Base-by-base conservation (phyloP, 2,329 filamentous ascomycete species). In the Pyrenophora graminea region DNA sequence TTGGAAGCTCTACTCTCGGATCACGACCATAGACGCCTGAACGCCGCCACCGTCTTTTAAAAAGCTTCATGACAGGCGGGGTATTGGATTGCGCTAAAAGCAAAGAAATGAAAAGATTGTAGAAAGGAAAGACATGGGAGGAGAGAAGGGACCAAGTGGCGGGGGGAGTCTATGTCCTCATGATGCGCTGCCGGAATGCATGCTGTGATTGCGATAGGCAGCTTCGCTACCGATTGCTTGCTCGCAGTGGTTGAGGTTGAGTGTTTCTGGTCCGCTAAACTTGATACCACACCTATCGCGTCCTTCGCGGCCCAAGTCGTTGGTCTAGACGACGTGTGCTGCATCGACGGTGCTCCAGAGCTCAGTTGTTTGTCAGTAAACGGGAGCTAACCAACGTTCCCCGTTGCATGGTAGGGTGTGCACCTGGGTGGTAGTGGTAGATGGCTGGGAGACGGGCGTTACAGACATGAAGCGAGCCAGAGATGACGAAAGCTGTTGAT, bases 261-360 rank as follows among this genome's bases (percentile, higher is more conserved):
- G 15, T 44, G 39, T 44, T 52, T 52, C 39, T 48, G 45, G 49
- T 44, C 34, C 39, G 36, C 34, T 48, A 44, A 38, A 39, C 31
- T 33, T 36, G 13, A 18, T 41, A 39, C 21, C 31, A 44, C 36
- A 23, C 10, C n/a, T 6, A 37, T 39, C 21, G 34, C 32, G 31
- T 43, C 34, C 15, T 30, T 27, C 27, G 44, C 38, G 30, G 7
- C 17, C 15, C 34, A 13, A 8, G 8, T 34, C 6, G 17, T 15
- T n/a, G 30, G 27, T 12, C 36, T 9, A 15, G 27, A 30, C 27
- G 27, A 30, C 27, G 23, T 25, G 23, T 25, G 2, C 6, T 25
- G 23, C 23, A 30, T 30, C 27, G 27, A 9, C 12, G 10, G 27
- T 30, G 27, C 27, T 30, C 27, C 10, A 30, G 27, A 12, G 27